Percentiles rank a stretch among this genome's conserved stretches.
These are phyloP conservation scores for Dactylellina haptotyla DNA, from an alignment of 2,329 filamentous ascomycete genomes.

Conservation along the genomic window DNA sequence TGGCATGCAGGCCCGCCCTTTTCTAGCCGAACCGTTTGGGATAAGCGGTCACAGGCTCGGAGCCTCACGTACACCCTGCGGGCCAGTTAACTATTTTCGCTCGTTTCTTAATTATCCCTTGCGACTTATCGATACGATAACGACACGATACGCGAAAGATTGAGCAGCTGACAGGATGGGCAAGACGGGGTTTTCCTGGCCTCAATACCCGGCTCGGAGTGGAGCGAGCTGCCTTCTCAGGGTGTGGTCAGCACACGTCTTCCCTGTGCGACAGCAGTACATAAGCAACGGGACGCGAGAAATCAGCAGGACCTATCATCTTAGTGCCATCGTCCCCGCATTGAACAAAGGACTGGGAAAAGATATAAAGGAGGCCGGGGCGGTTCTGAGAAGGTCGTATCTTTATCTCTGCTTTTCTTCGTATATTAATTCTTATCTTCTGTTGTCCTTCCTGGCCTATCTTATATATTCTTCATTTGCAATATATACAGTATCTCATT, in stretches of 20 bases:
- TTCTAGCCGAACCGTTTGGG: constrained; percentile 35
- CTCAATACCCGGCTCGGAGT: constrained; percentile 3
- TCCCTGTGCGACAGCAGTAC: not conserved
- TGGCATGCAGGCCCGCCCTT: constrained; percentile 7
- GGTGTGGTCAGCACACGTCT: constrained; percentile 17
- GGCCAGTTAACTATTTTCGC: not conserved
- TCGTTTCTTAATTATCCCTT: not conserved
- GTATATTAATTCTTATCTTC: not conserved
- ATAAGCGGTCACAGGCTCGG: not conserved
- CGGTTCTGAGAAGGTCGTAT: constrained; percentile 1
- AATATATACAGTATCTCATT: no score
- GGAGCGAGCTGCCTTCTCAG: constrained; percentile 36
- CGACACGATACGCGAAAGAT: constrained; percentile 3
- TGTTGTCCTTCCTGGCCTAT: not conserved
- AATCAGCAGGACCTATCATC: not conserved
- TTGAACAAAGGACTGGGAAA: not conserved
- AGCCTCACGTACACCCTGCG: no score
- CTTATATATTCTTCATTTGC: no score
- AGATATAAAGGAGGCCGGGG: constrained; percentile 18
- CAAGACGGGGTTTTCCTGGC: constrained; percentile 35
- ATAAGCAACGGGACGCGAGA: not conserved
- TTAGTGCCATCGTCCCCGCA: constrained; percentile 13
- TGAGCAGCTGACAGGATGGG: not conserved
- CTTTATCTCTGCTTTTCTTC: not conserved
- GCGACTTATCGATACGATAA: not conserved